These are phyloP conservation scores for Phycomyces nitens DNA, from an alignment of 192 early-diverging fungal genomes.

Conservation along the genomic window DNA sequence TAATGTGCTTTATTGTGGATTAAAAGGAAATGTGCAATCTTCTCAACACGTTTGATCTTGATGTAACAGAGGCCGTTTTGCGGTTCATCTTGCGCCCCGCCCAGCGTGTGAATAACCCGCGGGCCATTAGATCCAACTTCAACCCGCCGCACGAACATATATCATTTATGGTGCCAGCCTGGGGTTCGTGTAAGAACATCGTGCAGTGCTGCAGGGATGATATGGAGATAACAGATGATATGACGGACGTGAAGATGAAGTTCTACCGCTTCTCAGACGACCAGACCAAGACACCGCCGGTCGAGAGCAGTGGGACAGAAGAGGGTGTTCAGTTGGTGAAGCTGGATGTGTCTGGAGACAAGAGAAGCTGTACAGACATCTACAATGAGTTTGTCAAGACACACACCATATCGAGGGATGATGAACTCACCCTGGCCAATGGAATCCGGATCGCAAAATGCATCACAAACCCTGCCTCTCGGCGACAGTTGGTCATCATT, in stretches of 20 bases:
- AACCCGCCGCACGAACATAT: slow-evolving; percentile 54
- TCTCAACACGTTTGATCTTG: slow-evolving; percentile 76
- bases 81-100: slow-evolving; percentile 83
- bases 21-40: slow-evolving; percentile 75
- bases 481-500: slow-evolving; percentile 62
- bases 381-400: slow-evolving; percentile 58
- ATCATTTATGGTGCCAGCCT: slow-evolving; percentile 4
- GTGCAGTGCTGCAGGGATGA: slow-evolving; percentile 40
- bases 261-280: slow-evolving; percentile 55
- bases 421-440: slow-evolving; percentile 77
- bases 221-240: slow-evolving; percentile 37
- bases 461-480: slow-evolving; percentile 42
- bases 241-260: slow-evolving; percentile 49
- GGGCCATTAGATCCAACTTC: slow-evolving; percentile 57
- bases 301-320: background rate
- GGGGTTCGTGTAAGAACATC: slow-evolving; percentile 21
- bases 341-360: slow-evolving; percentile 1
- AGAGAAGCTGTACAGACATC: slow-evolving; percentile 47
- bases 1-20: slow-evolving; percentile 3
- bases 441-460: slow-evolving; percentile 72
- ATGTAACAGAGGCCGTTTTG: slow-evolving; percentile 74
- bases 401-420: slow-evolving; percentile 66
- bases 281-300: slow-evolving; percentile 1
- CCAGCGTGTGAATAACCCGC: slow-evolving; percentile 85
- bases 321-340: slow-evolving; percentile 25